Conservation (phyloP, 2,329 filamentous ascomycete genomes). For the Aspergillus sp. region DNA sequence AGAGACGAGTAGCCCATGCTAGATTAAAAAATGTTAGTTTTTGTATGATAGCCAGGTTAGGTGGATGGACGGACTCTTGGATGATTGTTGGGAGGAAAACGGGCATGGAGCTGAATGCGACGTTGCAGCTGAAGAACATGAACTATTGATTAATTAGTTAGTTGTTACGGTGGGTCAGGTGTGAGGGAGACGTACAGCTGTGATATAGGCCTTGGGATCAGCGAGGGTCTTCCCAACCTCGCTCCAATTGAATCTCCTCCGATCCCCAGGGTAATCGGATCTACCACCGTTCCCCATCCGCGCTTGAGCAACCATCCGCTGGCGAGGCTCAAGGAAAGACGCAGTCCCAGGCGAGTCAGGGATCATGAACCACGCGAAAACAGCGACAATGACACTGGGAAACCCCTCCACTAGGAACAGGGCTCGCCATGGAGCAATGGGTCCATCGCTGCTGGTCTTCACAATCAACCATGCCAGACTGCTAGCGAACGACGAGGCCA, state of each 20-base stretch:
- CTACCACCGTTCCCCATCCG: conserved; percentile 55
- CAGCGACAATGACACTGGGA: conserved; percentile 73
- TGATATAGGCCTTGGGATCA: conserved; percentile 72
- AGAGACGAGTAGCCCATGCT: conserved; percentile 70
- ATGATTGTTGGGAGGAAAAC: conserved; percentile 85
- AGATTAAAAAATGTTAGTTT: neutral
- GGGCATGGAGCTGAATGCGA: conserved; percentile 83
- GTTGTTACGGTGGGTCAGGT: neutral
- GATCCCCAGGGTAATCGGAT: neutral
- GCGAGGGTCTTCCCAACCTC: conserved; percentile 60
- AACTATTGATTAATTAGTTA: conserved; percentile 33
- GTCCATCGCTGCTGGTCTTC: conserved; percentile 61
- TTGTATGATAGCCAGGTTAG: too few species aligned
- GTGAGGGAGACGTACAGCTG: conserved; percentile 53
- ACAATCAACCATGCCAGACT: conserved; percentile 75
- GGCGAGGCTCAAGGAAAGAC: conserved; percentile 60
- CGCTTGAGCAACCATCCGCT: conserved; percentile 69
- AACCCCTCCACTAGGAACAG: conserved; percentile 84
- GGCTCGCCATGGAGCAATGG: conserved; percentile 80
- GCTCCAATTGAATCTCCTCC: conserved; percentile 49
- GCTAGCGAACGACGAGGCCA: conserved; percentile 69
- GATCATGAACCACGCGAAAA: conserved; percentile 71
- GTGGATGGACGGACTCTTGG: conserved; percentile 43
- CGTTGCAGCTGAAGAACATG: conserved; percentile 87
- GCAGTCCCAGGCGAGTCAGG: conserved; percentile 73